Evolutionary conservation across 2,329 filamentous ascomycete genomes (phyloP), one percentile per base, ranked within the genome.

Genomic region (Rhynchosporium agropyri): DNA sequence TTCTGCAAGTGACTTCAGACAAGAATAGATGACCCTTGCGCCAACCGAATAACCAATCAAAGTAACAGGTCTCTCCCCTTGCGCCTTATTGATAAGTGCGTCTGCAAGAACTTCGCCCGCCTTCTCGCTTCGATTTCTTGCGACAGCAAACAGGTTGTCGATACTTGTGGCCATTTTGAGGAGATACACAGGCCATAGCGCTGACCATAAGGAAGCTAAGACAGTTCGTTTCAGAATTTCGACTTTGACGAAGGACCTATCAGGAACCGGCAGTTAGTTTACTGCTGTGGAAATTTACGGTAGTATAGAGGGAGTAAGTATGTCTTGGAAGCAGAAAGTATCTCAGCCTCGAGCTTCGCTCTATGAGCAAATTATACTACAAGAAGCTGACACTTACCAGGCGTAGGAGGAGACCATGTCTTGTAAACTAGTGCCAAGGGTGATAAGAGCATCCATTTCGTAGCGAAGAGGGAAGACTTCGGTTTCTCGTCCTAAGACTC

Each of bases 391-490:
- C 20, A 20, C 20, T 36, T 10, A 77, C 83, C 79, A 85, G n/a
- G 81, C 84, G 59, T 81, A 84, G 64, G 79, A 75, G 64, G 58
- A 63, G 29, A 96, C 86, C 67, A 97, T 84, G 1, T 82, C 83
- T 12, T 85, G 82, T 54, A 97, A 83, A 0, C 89, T 85, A 61
- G 87, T 86, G 0, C 93, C 93, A 0, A 97, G 84, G 10, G 86
- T 85, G 64, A 96, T 79, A 2, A 97, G 80, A 1, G 89, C 85
- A 63, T 90, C 84, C 70, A 94, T 85, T 76, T 97, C 93, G 78
- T 90, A 97, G 3, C 91, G 84, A 5, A 97, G 79, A 0, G 91
- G 92, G 72, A 97, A 97, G 0, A 90, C 87, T 74, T 97, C 93
- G 1, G 89, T 83, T 65, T 89, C 83, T 38, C 84, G 79, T 2